Base-by-base conservation (phyloP, 2,329 filamentous ascomycete species). In the Cladophialophora chaetospira region DNA sequence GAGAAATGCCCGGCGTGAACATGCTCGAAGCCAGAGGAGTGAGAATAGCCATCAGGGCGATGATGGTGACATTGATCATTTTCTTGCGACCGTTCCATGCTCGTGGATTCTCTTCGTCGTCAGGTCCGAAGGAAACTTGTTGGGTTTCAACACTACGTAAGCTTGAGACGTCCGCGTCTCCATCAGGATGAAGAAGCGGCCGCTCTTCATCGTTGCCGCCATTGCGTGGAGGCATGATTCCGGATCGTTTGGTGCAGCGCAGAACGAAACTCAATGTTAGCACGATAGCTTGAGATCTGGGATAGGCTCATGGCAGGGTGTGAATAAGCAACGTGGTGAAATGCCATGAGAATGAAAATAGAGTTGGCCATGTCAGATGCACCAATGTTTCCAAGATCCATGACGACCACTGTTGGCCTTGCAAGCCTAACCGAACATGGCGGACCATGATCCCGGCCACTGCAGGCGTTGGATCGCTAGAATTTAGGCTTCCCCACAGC, bases 1-100 rank as follows among this genome's bases (percentile, higher is more conserved):
- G 74, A 8, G 70, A 66, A 50, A 81, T 80, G 1, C 77, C 78
- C 0, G 78, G 78, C 0, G 77, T 79, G 66, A 81, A 81, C 76
- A 80, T 79, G 35, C 73, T 77, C 17, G 72, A 75, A 19, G 59
- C 63, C 21, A 64, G 29, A 6, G 58, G 63, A 38, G 29, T 57
- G 44, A 65, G 38, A n/a, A 58, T 73, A 3, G 77, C 71, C 78
- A 82, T 81, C 33, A 73, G 66, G 3, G 78, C 77, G 53, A 81
- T 80, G 48, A 80, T 74, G 10, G 69, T 71, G 26, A 81, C 76
- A 57, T 82, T 82, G 44, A 71, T 64, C 64, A 81, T 69, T 61
- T 81, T 81, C 57, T 69, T 73, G 46, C 66, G 64, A 57, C 67
- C 66, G 9, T 69, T 66, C 79, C 79, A 81, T 67, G 74, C 69